Conservation (phyloP, 2,329 filamentous ascomycete genomes). For the Hymenoscyphus salicellus region DNA sequence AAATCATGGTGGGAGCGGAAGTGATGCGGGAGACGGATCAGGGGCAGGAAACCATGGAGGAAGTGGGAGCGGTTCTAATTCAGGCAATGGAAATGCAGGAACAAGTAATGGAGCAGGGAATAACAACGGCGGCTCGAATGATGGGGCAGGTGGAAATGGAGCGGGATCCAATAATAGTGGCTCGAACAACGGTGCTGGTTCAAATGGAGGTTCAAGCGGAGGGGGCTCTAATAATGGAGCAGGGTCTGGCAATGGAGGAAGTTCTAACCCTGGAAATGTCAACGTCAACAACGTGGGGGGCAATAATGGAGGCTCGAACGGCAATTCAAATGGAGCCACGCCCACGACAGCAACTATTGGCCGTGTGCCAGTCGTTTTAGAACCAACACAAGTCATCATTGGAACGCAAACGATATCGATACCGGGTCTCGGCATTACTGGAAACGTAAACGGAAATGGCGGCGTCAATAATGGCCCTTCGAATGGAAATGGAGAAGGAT, state of each 20-base stretch:
- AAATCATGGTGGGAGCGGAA: neutral
- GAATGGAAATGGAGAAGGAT: neutral
- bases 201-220: neutral
- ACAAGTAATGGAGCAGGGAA: neutral
- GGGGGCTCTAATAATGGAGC: neutral
- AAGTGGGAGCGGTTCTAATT: neutral
- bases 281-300: neutral
- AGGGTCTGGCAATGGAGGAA: neutral
- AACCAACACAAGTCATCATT: slow-evolving; percentile 25
- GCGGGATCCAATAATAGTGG: neutral
- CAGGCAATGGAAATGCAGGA: neutral
- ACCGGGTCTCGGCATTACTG: neutral
- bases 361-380: slow-evolving; percentile 24
- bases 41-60: neutral
- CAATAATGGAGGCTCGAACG: neutral
- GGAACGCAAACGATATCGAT: slow-evolving; percentile 25
- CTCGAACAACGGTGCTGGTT: neutral
- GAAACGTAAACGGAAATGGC: neutral
- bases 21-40: neutral
- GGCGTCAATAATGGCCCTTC: neutral
- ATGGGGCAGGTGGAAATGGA: neutral
- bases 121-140: neutral
- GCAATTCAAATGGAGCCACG: neutral
- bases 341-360: slow-evolving; percentile 17
- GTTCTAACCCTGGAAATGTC: neutral